These are phyloP conservation scores for Colletotrichum caudatum DNA, from an alignment of 2,329 filamentous ascomycete genomes.

Conservation along the genomic window DNA sequence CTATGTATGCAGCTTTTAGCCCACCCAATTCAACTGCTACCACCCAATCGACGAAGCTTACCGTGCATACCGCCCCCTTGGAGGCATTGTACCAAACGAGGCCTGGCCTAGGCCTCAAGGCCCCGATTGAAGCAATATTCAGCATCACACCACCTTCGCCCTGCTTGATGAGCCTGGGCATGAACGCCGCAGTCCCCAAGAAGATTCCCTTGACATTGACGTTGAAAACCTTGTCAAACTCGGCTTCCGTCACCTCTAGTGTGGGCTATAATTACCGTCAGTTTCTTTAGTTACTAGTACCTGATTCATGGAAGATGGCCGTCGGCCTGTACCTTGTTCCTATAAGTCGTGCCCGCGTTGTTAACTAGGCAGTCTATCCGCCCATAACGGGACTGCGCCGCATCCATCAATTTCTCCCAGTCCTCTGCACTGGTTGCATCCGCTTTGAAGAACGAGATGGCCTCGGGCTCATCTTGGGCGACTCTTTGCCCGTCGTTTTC, in stretches of 20 bases:
- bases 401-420: slow-evolving; percentile 64
- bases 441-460: slow-evolving; percentile 55
- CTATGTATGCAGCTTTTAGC: slow-evolving; percentile 5
- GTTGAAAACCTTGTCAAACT: slow-evolving; percentile 75
- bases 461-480: slow-evolving; percentile 47
- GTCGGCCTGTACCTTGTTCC: slow-evolving; percentile 59
- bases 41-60: neutral
- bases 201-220: slow-evolving; percentile 79
- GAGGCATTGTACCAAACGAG: slow-evolving; percentile 78
- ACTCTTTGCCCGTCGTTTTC: slow-evolving; percentile 62
- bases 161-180: slow-evolving; percentile 68
- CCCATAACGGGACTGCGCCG: slow-evolving; percentile 60
- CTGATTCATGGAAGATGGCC: neutral
- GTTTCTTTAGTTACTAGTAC: neutral
- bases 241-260: slow-evolving; percentile 71
- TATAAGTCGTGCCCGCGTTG: slow-evolving; percentile 70
- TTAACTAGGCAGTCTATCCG: slow-evolving; percentile 70
- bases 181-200: slow-evolving; percentile 64
- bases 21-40: too few relatives aligned
- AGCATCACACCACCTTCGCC: slow-evolving; percentile 75
- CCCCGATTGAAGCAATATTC: slow-evolving; percentile 84
- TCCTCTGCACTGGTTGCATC: slow-evolving; percentile 66
- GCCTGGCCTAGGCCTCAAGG: slow-evolving; percentile 70
- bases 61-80: slow-evolving; percentile 73
- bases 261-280: slow-evolving; percentile 57